Conservation (phyloP, 2,329 filamentous ascomycete genomes). For the Peltaster fructicola region DNA sequence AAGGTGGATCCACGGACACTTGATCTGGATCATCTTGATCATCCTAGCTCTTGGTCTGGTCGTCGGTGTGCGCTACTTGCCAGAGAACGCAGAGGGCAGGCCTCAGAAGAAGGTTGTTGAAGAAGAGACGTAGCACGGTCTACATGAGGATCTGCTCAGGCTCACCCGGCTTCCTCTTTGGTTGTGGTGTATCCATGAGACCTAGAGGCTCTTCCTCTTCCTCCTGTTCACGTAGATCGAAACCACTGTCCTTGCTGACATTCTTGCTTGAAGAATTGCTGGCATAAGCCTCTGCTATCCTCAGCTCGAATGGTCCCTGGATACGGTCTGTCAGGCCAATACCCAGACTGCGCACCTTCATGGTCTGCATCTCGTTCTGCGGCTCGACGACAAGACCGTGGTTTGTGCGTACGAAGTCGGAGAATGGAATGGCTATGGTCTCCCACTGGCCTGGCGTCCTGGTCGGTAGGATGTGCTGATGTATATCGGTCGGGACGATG, state of each 20-base stretch:
- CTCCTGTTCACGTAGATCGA: constrained; percentile 13
- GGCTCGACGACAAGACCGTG: constrained; percentile 84
- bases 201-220: constrained; percentile 8
- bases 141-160: constrained; percentile 21
- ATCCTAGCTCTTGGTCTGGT: constrained; percentile 20
- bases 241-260: constrained; percentile 23
- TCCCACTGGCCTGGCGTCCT: constrained; percentile 78
- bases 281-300: constrained; percentile 75
- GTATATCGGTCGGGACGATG: constrained; percentile 83
- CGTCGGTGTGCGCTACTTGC: constrained; percentile 19
- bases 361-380: constrained; percentile 71
- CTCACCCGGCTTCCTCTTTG: constrained; percentile 16
- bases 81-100: constrained; percentile 17
- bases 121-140: constrained; percentile 4
- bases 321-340: constrained; percentile 79
- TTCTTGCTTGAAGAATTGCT: too few relatives aligned
- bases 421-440: constrained; percentile 79
- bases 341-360: constrained; percentile 71
- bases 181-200: constrained; percentile 16
- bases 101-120: constrained; percentile 3
- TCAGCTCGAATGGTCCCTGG: constrained; percentile 74
- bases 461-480: constrained; percentile 78
- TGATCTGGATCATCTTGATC: constrained; percentile 45
- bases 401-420: constrained; percentile 89
- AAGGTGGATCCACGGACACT: constrained; percentile 45